Evolutionary conservation across 331 rosid genomes (phyloP), one percentile per base, ranked within the genome.

Genomic region (Rosa hybrid): DNA sequence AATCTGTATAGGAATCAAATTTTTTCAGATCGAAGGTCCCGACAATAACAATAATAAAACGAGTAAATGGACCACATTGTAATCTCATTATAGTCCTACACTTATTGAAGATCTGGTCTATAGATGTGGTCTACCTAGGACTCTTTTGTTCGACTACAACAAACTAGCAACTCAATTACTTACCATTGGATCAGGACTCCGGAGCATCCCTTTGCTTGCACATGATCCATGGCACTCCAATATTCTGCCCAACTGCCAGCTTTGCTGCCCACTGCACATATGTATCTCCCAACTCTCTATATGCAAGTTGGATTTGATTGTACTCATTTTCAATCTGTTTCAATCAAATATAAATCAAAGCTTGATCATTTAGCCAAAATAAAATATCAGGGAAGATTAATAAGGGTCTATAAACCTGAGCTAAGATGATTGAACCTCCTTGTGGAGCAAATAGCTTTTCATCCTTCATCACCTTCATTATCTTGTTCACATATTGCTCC

Each of bases 171-270:
- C 48, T 67, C 25, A 34, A 67, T 7, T 38, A 84, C 92, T 84
- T 83, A 95, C 98, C 38, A 95, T 92, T 41, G 96, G 91, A 83
- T 90, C 98, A 64, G 99, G 99, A 73, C 27, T 27, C 27, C 27
- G 27, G 27, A 27, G 99, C 99, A 45, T 93, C 94, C 59, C 1
- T 85, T 12, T 96, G 99, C 91, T 96, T 96, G 91, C 99, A 96
- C 99, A 96, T 96, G 83, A 96, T 14, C 99, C 99, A 96, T 53
- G 99, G 98, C 72, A 96, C 91, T 7, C 94, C 98, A 4, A 30
- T 8, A 0, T 87, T 20, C n/a, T 59, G 3, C 0, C 79, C 83
- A 5, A 89, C 78, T 3, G 98, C 99, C 90, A 93, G 62, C 0
- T 90, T 80, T 53, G 97, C 99, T 0, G 98, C 90, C 98, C 99